A percentile compares a stretch with the other conserved stretches of the same genome.
phyloP scores from a whole-genome alignment of 1,284 basidiomycete species.

The Papiliotrema nemorosa region DNA sequence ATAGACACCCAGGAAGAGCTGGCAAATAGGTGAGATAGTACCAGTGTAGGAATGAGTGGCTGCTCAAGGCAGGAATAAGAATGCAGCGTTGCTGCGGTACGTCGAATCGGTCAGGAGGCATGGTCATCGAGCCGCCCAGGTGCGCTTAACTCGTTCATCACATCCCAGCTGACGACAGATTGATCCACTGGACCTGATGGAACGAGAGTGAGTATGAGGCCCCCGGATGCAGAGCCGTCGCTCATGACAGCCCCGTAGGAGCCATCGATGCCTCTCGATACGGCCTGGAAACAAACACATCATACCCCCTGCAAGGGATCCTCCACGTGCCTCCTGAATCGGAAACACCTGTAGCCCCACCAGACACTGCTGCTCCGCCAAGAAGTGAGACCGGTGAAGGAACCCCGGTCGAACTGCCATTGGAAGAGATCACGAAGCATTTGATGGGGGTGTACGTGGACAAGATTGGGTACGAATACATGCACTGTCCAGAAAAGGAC shows the following conservation, averaged over 20 bases:
- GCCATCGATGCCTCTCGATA: conserved; percentile 76
- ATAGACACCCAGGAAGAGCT: conserved; percentile 69
- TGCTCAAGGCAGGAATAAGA: conserved; percentile 54
- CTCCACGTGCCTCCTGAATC: conserved; percentile 28
- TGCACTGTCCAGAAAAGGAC: conserved; percentile 39
- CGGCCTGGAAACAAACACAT: conserved; percentile 59
- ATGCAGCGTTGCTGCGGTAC: conserved; percentile 77
- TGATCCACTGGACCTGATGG: conserved; percentile 79
- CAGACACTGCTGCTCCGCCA: conserved; percentile 48
- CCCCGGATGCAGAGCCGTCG: too few relatives aligned
- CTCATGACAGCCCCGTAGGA: conserved; percentile 54
- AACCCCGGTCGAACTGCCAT: conserved; percentile 55
- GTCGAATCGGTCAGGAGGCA: conserved; percentile 71
- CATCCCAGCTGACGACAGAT: conserved; percentile 68
- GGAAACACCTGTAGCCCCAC: conserved; percentile 14
- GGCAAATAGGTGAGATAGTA: conserved; percentile 53
- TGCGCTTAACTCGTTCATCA: conserved; percentile 55
- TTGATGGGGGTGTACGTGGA: conserved; percentile 72
- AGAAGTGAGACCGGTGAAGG: conserved; percentile 54
- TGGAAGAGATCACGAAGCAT: conserved; percentile 66
- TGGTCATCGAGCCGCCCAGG: conserved; percentile 44
- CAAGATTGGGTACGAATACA: conserved; percentile 79
- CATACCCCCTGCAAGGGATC: conserved; percentile 74
- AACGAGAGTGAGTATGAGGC: conserved; percentile 61
- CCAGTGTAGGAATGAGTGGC: neutral